phyloP scores from a whole-genome alignment of 768 basidiomycete genomes.

The Holtermannia corniformis region DNA sequence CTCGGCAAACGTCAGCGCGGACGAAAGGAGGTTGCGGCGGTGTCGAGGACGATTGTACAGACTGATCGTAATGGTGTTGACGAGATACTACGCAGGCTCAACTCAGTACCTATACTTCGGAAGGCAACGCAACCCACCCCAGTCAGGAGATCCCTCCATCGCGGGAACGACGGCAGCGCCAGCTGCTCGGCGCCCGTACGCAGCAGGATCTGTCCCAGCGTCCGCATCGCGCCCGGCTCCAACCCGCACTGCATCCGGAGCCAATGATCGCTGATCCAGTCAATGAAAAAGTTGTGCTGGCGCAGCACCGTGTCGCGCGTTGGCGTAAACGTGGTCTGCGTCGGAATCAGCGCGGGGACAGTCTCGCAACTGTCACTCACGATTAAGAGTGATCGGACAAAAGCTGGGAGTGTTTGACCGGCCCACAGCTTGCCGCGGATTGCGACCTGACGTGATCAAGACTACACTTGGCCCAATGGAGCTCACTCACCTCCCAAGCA shows the following conservation, averaged over 20 bases:
- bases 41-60: slow-evolving; percentile 22
- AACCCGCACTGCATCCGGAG: background rate
- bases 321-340: slow-evolving; percentile 1
- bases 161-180: background rate
- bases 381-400: slow-evolving; percentile 2
- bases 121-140: slow-evolving; percentile 5
- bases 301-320: background rate
- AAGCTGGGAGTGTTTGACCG: background rate
- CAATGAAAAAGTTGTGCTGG: background rate
- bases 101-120: background rate
- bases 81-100: slow-evolving; percentile 8
- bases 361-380: too few species aligned
- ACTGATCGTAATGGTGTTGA: slow-evolving; percentile 6
- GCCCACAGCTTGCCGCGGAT: background rate
- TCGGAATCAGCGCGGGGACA: too few species aligned
- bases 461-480: background rate
- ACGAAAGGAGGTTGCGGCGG: slow-evolving; percentile 2
- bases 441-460: background rate
- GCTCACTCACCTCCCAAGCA: slow-evolving; percentile 16
- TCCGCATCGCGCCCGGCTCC: background rate
- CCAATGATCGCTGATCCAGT: background rate
- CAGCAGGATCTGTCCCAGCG: background rate
- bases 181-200: background rate
- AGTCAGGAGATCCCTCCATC: slow-evolving; percentile 13
- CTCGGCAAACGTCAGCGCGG: background rate